These are phyloP conservation scores for Tricholomella constricta DNA, from an alignment of 768 basidiomycete species.

Conservation along the genomic window DNA sequence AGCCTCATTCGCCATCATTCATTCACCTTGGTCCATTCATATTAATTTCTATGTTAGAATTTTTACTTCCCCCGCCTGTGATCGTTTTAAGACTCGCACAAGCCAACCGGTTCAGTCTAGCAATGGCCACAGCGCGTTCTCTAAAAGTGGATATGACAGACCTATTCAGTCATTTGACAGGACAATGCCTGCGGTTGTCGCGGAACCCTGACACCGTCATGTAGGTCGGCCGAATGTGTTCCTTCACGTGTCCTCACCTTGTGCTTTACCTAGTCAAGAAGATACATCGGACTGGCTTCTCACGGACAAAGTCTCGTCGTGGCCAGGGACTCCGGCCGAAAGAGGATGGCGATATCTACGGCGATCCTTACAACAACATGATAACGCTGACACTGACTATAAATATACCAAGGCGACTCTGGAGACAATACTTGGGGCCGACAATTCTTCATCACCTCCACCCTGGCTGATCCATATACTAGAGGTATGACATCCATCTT, in stretches of 20 bases:
- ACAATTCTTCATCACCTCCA: conserved; percentile 65
- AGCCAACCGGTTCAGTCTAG: conserved; percentile 74
- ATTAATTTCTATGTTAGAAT: conserved; percentile 38
- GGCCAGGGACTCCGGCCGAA: conserved; percentile 79
- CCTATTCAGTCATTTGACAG: conserved; percentile 75
- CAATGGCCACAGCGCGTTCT: conserved; percentile 73
- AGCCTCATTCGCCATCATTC: conserved; percentile 24
- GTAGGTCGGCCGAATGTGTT: conserved; percentile 40
- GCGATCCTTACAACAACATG: conserved; percentile 75
- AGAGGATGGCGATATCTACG: conserved; percentile 90
- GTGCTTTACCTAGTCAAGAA: conserved; percentile 51
- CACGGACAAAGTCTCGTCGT: conserved; percentile 76
- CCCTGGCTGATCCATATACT: conserved; percentile 82
- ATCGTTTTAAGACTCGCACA: conserved; percentile 82
- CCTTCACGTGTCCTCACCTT: conserved; percentile 11
- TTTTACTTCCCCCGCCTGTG: conserved; percentile 56
- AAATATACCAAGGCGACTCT: conserved; percentile 76
- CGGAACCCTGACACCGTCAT: conserved; percentile 58
- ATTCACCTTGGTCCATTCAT: not conserved
- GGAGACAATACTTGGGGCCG: conserved; percentile 73
- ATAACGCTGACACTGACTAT: conserved; percentile 68
- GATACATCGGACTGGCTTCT: conserved; percentile 82
- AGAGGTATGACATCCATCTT: conserved; percentile 46
- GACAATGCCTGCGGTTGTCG: conserved; percentile 77
- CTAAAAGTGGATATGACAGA: conserved; percentile 87